Evolutionary conservation across 2,329 filamentous ascomycete species (phyloP).

Genomic region (Fusarium sarcochroum): DNA sequence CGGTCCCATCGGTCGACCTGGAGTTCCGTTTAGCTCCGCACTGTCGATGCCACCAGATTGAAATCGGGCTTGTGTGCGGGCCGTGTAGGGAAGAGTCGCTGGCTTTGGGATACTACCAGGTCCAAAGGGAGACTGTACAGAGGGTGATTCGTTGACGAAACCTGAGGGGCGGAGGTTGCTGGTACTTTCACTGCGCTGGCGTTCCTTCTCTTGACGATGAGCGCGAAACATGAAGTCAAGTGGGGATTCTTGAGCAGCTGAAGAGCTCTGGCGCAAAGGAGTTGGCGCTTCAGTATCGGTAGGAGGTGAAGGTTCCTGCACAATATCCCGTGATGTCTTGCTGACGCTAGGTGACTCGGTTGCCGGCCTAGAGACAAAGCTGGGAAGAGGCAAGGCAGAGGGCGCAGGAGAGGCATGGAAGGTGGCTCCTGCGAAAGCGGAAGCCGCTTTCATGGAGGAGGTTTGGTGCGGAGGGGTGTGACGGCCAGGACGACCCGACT

Average conservation of each 20-base stretch:
- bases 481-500: conserved; percentile 56
- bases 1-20: conserved; percentile 70
- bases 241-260: conserved; percentile 74
- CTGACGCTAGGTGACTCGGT: conserved; percentile 69
- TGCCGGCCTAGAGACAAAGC: conserved; percentile 82
- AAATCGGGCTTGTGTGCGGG: conserved; percentile 44
- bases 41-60: conserved; percentile 47
- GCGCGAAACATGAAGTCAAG: conserved; percentile 93
- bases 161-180: conserved; percentile 58
- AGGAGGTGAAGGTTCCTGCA: conserved; percentile 64
- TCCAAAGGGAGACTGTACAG: conserved; percentile 56
- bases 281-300: conserved; percentile 67
- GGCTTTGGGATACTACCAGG: conserved; percentile 40
- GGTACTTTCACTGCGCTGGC: conserved; percentile 68
- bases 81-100: conserved; percentile 45
- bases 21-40: conserved; percentile 74
- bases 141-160: conserved; percentile 67
- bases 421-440: conserved; percentile 90
- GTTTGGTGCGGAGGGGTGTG: conserved; percentile 61
- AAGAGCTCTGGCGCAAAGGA: conserved; percentile 56
- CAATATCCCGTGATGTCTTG: conserved; percentile 54
- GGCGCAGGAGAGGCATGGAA: conserved; percentile 96
- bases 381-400: conserved; percentile 90
- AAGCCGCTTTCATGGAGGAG: conserved; percentile 60
- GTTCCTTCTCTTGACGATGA: conserved; percentile 82